Percentiles rank a stretch among this genome's conserved stretches.
phyloP scores from a whole-genome alignment of 1,284 basidiomycete genomes.

The Fomes fomentarius region DNA sequence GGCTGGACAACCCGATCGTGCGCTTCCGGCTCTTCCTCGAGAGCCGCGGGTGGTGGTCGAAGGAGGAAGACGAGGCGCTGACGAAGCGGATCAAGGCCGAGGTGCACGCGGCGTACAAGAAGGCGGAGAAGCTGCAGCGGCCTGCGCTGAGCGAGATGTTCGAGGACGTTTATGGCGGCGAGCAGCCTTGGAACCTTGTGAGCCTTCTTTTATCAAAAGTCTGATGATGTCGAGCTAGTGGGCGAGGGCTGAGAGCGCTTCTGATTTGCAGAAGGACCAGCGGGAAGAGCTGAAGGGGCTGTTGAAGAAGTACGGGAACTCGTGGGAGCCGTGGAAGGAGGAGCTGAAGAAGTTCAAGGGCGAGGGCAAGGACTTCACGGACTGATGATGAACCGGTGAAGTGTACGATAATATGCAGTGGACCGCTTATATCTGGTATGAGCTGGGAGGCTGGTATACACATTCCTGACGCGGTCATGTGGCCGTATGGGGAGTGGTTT shows the following conservation, averaged over 20 bases:
- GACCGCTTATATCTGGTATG: no score
- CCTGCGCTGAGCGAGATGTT: constrained; percentile 81
- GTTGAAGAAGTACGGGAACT: constrained; percentile 82
- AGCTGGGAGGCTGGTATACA: background rate
- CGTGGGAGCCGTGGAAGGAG: constrained; percentile 83
- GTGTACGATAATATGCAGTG: no score
- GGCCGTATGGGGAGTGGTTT: no score
- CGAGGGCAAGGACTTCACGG: constrained; percentile 69
- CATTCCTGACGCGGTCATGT: background rate
- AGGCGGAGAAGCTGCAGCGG: constrained; percentile 75
- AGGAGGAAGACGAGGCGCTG: constrained; percentile 73
- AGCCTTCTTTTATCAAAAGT: constrained; percentile 36
- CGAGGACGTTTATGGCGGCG: constrained; percentile 85
- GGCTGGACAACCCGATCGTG: constrained; percentile 87
- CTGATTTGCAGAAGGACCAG: constrained; percentile 71
- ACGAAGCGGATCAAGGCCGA: constrained; percentile 72
- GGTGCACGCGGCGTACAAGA: constrained; percentile 79
- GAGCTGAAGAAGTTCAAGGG: constrained; percentile 85
- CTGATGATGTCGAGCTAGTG: background rate
- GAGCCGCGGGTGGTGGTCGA: constrained; percentile 85
- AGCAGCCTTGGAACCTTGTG: constrained; percentile 86
- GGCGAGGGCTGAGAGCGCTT: no score
- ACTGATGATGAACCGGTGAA: no score
- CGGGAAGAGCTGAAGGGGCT: constrained; percentile 76
- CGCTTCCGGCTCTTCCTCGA: constrained; percentile 88